Conservation (phyloP, 768 basidiomycete species). For the Pisolithus albus region DNA sequence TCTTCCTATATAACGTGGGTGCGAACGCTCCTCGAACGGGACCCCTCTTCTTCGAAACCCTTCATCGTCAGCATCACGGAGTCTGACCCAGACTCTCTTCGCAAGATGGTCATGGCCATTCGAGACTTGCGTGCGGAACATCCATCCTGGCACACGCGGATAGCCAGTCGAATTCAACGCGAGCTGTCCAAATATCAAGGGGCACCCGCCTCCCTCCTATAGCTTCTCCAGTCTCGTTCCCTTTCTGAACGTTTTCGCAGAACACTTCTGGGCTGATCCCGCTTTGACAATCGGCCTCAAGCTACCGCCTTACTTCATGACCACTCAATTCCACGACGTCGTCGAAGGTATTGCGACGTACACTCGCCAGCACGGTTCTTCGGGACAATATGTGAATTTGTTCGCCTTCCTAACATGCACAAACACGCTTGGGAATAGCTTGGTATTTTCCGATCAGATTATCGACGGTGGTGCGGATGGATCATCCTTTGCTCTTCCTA, state of each 20-base stretch:
- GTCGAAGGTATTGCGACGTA: constrained; percentile 41
- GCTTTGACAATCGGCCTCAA: constrained; percentile 69
- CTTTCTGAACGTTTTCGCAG: constrained; percentile 49
- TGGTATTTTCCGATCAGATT: constrained; percentile 57
- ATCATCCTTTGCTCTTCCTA: constrained; percentile 52
- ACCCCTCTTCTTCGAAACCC: constrained; percentile 42
- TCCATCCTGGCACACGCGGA: constrained; percentile 30
- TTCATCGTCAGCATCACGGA: constrained; percentile 78
- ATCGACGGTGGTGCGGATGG: constrained; percentile 7
- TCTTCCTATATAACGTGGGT: constrained; percentile 62
- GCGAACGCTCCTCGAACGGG: constrained; percentile 33
- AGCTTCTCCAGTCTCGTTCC: constrained; percentile 43
- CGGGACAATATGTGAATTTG: constrained; percentile 31
- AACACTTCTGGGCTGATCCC: constrained; percentile 41
- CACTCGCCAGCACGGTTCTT: constrained; percentile 13
- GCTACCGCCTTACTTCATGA: constrained; percentile 66
- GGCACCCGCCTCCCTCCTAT: constrained; percentile 62
- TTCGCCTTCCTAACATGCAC: constrained; percentile 75
- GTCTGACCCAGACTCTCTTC: constrained; percentile 45
- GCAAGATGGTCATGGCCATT: constrained; percentile 51
- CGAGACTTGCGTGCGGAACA: constrained; percentile 45
- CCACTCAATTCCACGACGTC: constrained; percentile 53
- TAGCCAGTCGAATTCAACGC: constrained; percentile 81
- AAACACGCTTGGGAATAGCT: constrained; percentile 69
- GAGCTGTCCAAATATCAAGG: constrained; percentile 73